These are phyloP conservation scores for Pichia thaimueangensis DNA, from an alignment of 805 yeast species.

Conservation along the genomic window DNA sequence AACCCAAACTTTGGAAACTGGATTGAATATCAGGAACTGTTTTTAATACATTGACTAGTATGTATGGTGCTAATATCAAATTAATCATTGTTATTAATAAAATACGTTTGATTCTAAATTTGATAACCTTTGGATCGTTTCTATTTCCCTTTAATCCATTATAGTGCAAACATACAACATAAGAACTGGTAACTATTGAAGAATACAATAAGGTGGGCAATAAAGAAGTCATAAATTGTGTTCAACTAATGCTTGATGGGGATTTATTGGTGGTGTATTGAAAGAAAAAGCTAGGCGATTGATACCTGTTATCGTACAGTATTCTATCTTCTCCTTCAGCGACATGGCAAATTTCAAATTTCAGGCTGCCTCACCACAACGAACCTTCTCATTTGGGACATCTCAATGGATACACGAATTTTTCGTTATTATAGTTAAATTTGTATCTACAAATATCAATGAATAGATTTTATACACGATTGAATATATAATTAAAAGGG, in stretches of 20 bases:
- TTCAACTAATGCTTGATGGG: too few relatives aligned
- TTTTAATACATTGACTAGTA: conserved; percentile 19
- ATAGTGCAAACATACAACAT: conserved; percentile 39
- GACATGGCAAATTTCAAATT: background rate
- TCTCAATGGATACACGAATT: too few relatives aligned
- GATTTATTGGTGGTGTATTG: too few relatives aligned
- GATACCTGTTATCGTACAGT: too few relatives aligned
- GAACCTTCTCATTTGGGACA: conserved; percentile 2
- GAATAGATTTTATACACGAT: too few relatives aligned
- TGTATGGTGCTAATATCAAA: conserved; percentile 26
- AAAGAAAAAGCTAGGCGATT: too few relatives aligned
- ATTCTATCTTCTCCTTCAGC: too few relatives aligned
- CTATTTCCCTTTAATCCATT: conserved; percentile 26
- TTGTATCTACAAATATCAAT: background rate
- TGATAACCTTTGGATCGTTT: conserved; percentile 39
- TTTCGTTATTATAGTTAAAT: too few relatives aligned
- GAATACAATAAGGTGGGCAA: conserved; percentile 24
- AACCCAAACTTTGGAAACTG: conserved; percentile 16
- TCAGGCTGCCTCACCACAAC: background rate
- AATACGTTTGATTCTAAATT: conserved; percentile 36
- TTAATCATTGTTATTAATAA: conserved; percentile 29
- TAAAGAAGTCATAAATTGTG: background rate
- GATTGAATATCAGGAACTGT: conserved; percentile 10
- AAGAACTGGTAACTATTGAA: conserved; percentile 35
- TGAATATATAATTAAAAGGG: too few relatives aligned